Base-by-base conservation (phyloP, 106 monocot species). In the Dioscorea zingiberensis region DNA sequence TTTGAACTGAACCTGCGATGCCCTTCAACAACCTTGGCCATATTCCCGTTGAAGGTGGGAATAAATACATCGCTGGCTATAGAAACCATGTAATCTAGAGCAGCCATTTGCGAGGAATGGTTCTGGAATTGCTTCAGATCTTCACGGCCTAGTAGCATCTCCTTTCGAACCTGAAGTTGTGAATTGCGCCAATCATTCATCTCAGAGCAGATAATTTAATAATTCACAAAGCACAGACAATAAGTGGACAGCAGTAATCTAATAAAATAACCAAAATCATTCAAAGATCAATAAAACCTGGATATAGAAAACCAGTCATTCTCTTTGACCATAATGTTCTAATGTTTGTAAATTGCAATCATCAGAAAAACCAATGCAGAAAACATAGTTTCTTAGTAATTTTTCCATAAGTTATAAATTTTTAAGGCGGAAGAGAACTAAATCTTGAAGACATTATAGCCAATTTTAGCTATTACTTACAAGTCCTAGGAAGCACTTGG, bases 21-120 rank as follows among this genome's bases (percentile, higher is more conserved):
- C 6, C 90, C 90, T 67, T 90, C 85, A 32, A 90, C 85, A 48
- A 90, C 85, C 69, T 90, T 90, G 21, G 85, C 90, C 90, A 90
- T 90, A 77, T 90, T 90, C 19, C 90, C 90, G 70, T 90, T 80
- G 55, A 70, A 83, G 1, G 90, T 90, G n/a, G 90, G 85, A 22
- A 90, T 83, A 26, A 83, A 90, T 32, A 78, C 48, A 29, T 86
- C 80, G 71, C 83, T 90, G 4, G 83, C 74, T 21, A 90, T 51
- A n/a, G 90, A 80, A 27, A 90, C 85, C 74, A 90, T 85, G 74
- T 86, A 90, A 72, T 85, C 85, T 17, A 90, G 66, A 22, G 85
- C 85, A 56, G 90, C 90, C 90, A 90, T 90, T 68, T 90, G 85
- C 48, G 85, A 85, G 30, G 90, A 90, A 56, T 85, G 83, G 51